Base-by-base conservation (phyloP, 306 rosid genomes). In the Begonia fuchsioides region DNA sequence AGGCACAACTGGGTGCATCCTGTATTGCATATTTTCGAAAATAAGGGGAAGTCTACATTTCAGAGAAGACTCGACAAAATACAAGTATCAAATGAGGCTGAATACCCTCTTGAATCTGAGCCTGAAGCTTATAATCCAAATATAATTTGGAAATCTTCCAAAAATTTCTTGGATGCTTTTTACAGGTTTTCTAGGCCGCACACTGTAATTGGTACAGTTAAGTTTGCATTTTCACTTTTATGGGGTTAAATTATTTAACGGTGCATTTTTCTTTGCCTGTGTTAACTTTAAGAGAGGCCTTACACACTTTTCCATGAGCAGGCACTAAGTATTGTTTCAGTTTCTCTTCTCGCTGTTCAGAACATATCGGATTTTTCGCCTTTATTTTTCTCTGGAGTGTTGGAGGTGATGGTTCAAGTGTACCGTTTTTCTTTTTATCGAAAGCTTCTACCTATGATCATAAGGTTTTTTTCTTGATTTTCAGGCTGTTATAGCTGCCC, bases 111-210 rank as follows among this genome's bases (percentile, higher is more conserved):
- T 59, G 83, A 74, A 64, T 74, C 96, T 6, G 86, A 80, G 46
- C 60, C 83, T 49, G 78, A 32, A 57, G 74, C 72, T 53, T 65
- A 63, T 67, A 69, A 65, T 63, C 20, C 68, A 11, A 76, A 78
- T 72, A 67, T 44, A 48, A 26, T 58, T 60, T 55, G 64, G 74
- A 53, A 50, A 60, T 12, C 75, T 44, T n/a, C 54, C 44, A 76
- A 32, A 64, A 56, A 55, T 50, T 71, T 64, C 50, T 39, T 66
- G 44, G 81, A 78, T 84, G 83, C 85, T 65, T 90, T 90, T 69
- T 85, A 90, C 62, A 69, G 95, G 76, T 90, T 90, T 75, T 90
- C 94, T 38, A 68, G 95, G 76, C 98, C 98, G 3, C 95, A 90
- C 70, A 85, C 98, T 43, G 93, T 90, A 62, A 77, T 90, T 49